Evolutionary conservation across 192 early-diverging fungal species (phyloP).

Genomic region (Coemansia sp.): DNA sequence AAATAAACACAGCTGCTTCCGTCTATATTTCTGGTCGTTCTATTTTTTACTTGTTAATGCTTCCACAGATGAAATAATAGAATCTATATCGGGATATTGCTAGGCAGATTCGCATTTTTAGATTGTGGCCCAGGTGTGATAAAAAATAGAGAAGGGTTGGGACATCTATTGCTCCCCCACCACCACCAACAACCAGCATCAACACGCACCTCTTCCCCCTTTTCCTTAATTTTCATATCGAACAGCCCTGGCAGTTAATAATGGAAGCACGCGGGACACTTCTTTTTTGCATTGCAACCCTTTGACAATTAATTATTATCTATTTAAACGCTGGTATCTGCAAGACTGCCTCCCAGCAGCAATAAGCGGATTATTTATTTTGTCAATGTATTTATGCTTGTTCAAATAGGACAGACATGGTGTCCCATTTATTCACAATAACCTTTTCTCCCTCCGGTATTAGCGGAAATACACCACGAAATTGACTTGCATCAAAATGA

Average conservation of each 20-base stretch:
- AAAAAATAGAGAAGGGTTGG: background rate
- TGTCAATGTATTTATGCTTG: background rate
- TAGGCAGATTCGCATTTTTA: background rate
- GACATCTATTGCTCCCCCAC: too few relatives aligned
- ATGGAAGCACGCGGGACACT: background rate
- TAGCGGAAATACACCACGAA: background rate
- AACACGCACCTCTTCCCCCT: background rate
- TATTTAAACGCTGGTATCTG: background rate
- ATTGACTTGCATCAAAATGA: background rate
- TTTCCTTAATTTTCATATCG: constrained; percentile 2
- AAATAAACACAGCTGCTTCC: background rate
- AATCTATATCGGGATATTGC: background rate
- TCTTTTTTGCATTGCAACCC: background rate
- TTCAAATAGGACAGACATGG: background rate
- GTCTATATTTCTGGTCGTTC: background rate
- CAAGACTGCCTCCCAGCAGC: background rate
- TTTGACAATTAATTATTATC: background rate
- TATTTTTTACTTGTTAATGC: background rate
- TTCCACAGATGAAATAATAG: background rate
- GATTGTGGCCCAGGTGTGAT: background rate
- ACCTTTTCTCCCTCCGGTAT: background rate
- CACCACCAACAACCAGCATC: too few relatives aligned
- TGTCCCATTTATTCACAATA: background rate
- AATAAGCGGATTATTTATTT: background rate
- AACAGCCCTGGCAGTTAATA: background rate